phyloP scores from a whole-genome alignment of 352 stramenopile species.

The Pythium phragmitis region DNA sequence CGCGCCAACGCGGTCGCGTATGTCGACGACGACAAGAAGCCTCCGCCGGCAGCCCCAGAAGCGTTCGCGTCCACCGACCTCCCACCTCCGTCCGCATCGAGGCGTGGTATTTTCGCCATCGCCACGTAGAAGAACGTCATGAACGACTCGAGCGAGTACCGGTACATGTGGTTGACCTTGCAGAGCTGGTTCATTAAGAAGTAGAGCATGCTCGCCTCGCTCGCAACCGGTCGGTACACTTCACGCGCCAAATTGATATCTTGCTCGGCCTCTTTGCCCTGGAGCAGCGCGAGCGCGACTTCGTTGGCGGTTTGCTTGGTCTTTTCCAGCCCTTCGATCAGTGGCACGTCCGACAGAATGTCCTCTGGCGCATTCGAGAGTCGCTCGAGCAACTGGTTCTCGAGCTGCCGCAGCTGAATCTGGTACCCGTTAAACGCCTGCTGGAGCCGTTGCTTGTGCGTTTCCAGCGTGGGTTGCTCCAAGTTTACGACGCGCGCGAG shows the following conservation, averaged over 20 bases:
- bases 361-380: constrained; percentile 91
- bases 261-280: constrained; percentile 86
- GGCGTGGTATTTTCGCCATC: constrained; percentile 60
- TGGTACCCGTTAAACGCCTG: constrained; percentile 93
- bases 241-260: constrained; percentile 92
- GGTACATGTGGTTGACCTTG: constrained; percentile 93
- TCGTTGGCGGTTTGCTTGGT: constrained; percentile 90
- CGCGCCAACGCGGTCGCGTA: constrained; percentile 50
- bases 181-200: constrained; percentile 90
- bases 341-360: constrained; percentile 87
- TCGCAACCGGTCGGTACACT: constrained; percentile 87
- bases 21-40: constrained; percentile 30
- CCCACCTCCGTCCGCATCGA: not conserved
- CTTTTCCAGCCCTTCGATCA: constrained; percentile 92
- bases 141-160: constrained; percentile 91
- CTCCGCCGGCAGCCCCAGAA: constrained; percentile 4
- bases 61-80: not conserved
- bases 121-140: constrained; percentile 88
- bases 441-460: constrained; percentile 85
- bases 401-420: constrained; percentile 88
- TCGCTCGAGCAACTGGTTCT: constrained; percentile 88
- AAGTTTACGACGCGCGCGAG: constrained; percentile 88
- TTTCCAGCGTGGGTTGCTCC: constrained; percentile 88
- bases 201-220: constrained; percentile 91
- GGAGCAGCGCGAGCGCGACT: constrained; percentile 76